Base-by-base conservation (phyloP, 2,329 filamentous ascomycete genomes). In the Verticillium nubilum region DNA sequence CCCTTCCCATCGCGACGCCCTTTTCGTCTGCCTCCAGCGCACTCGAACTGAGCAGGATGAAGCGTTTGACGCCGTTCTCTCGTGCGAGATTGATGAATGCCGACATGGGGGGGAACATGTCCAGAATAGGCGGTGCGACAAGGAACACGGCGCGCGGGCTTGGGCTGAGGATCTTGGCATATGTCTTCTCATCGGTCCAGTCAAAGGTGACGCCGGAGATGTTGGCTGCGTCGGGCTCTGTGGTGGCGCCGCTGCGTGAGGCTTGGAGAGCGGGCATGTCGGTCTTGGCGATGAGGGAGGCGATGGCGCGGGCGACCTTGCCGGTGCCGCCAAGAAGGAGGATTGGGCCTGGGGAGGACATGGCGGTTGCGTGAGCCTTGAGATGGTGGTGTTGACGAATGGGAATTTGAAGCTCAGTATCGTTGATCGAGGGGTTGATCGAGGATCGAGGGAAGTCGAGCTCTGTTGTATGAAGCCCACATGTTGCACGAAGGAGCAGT, bases 241-340 rank as follows among this genome's bases (percentile, higher is more conserved):
- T 62, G 5, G 70, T 72, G 4, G 25, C 47, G 2, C 56, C 57
- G 29, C 53, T 57, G 28, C 77, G 73, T 23, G 77, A 78, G 7
- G 75, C 76, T 12, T 78, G 58, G 25, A 78, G 62, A 52, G 71
- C 65, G 5, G 69, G 68, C 42, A 71, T 63, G 23, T 61, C 62
- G 12, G 66, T 65, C 9, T 63, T 57, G 3, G 70, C 64, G 15
- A 79, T 70, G 3, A 75, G 69, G 17, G 63, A 60, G 42, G 73
- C 73, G 31, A 80, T 67, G 31, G 74, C 73, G n/a, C 68, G 67
- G 50, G 73, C 73, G 1, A 79, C 72, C 54, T 78, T 80, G 59
- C 79, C 78, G 1, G 74, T 78, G 52, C 78, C 78, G 53, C 78
- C 78, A 2, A 74, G 67, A 7, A 81, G 64, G 42, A 81, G 71